Evolutionary conservation across 2,329 filamentous ascomycete species (phyloP), one percentile per base, ranked within the genome.

Genomic region (Coleophoma eucalyptorum): DNA sequence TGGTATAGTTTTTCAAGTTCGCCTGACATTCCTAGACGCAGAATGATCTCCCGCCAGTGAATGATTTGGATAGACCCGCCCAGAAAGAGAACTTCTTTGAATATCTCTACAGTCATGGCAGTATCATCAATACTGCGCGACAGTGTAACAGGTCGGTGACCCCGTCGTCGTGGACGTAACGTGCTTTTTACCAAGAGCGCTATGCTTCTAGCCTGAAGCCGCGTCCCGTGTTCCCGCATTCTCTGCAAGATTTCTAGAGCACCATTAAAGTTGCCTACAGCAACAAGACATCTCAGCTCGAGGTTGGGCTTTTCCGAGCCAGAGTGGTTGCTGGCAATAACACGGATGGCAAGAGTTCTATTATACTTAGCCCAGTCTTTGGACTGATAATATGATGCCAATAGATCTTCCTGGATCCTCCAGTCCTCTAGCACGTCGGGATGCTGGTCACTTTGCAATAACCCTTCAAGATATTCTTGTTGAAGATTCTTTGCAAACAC

Each of bases 401-500:
- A 68, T 4, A 87, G 67, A 3, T 68, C 67, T 54, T 80, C 74
- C 59, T 86, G 83, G 11, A 79, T 67, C 5, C 68, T 55, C 5
- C 54, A 56, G 59, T 87, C 77, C 56, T 83, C 82, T 46, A 84
- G 76, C 7, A 77, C 73, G 53, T 86, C 83, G 2, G 83, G 83
- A 66, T 87, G 84, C 51, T 85, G 78, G 61, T 88, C 84, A 56
- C 76, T 84, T 37, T 73, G 69, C 21, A 67, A 43, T 13, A 66
- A 55, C 15, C 58, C 58, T 38, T 62, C 49, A 11, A 66, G 52
- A 33, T 58, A 50, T 20, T 59, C 54, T 32, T 47, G 37, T 72
- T 86, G 76, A 31, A 77, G 73, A 33, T 78, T 72, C 18, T 67
- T 67, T 4, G 85, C 85, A 50, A 94, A 80, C 50, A 81, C 79